These are phyloP conservation scores for Lophiotrema nucula DNA, from an alignment of 495 filamentous ascomycete genomes.

Conservation along the genomic window DNA sequence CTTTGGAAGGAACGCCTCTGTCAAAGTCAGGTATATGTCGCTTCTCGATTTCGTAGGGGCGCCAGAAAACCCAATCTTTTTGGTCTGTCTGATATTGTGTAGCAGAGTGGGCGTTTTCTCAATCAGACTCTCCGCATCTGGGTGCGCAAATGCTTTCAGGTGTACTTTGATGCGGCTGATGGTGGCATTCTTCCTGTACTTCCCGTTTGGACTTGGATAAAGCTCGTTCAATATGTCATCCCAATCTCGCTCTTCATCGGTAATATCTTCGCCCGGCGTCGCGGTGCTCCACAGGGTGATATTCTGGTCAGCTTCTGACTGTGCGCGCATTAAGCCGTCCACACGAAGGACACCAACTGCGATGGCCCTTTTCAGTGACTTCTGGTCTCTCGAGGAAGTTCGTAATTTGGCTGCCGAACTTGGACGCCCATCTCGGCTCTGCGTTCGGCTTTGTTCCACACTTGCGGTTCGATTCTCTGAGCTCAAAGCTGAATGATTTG, in stretches of 20 bases:
- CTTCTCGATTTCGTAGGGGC: slow-evolving; percentile 83
- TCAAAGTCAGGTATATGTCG: slow-evolving; percentile 90
- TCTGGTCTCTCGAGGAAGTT: slow-evolving; percentile 38
- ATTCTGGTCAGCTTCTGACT: slow-evolving; percentile 71
- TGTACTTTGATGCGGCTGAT: slow-evolving; percentile 75
- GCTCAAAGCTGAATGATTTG: slow-evolving; percentile 40
- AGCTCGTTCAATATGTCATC: slow-evolving; percentile 73
- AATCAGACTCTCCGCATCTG: slow-evolving; percentile 76
- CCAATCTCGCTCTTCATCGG: slow-evolving; percentile 59
- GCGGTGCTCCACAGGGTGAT: slow-evolving; percentile 76
- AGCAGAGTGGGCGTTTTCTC: slow-evolving; percentile 84
- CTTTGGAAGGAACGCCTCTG: slow-evolving; percentile 68
- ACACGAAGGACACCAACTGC: slow-evolving; percentile 82
- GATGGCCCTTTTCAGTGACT: slow-evolving; percentile 61
- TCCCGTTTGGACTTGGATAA: slow-evolving; percentile 66
- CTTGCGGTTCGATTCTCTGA: slow-evolving; percentile 40
- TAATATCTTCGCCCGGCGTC: slow-evolving; percentile 46
- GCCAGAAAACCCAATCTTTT: slow-evolving; percentile 91
- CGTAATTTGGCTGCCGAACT: slow-evolving; percentile 45
- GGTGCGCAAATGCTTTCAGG: slow-evolving; percentile 68
- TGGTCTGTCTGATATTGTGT: slow-evolving; percentile 73
- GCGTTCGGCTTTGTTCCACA: slow-evolving; percentile 19
- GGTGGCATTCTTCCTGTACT: slow-evolving; percentile 67
- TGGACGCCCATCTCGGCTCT: slow-evolving; percentile 33
- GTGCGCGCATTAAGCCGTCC: slow-evolving; percentile 71